These are phyloP conservation scores for Haemoproteus tartakovskyi DNA, from an alignment of 169 alveolate species.

Conservation along the genomic window DNA sequence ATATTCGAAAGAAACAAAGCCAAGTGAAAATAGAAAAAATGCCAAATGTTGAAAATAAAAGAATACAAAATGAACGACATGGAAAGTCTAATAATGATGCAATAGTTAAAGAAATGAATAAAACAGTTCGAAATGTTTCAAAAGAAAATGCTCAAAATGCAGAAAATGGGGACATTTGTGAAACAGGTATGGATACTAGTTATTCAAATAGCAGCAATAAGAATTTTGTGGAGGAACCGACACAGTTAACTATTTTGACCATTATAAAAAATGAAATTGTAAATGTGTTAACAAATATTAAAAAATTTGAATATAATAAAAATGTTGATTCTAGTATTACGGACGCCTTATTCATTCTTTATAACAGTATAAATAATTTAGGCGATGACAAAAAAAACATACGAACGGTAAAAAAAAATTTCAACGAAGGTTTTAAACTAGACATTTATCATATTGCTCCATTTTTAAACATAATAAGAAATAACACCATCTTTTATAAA, in stretches of 20 bases:
- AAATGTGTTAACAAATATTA: constrained; percentile 55
- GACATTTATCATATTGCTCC: constrained; percentile 67
- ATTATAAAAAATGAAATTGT: constrained; percentile 65
- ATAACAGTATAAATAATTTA: constrained; percentile 58
- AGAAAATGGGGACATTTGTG: too few relatives aligned
- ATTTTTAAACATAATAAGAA: constrained; percentile 60
- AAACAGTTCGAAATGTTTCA: too few relatives aligned
- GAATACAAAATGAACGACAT: too few relatives aligned
- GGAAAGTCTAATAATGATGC: too few relatives aligned
- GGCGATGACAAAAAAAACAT: neutral
- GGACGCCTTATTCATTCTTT: constrained; percentile 58
- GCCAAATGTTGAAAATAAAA: too few relatives aligned
- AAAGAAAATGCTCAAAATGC: too few relatives aligned
- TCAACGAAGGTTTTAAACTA: constrained; percentile 19
- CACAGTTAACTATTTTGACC: constrained; percentile 46
- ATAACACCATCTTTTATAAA: constrained; percentile 54
- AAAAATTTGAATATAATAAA: constrained; percentile 56
- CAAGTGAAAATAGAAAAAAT: too few relatives aligned
- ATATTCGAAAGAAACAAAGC: too few relatives aligned
- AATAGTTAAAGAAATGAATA: neutral
- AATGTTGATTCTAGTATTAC: constrained; percentile 51
- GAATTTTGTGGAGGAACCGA: constrained; percentile 8
- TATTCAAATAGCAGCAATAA: too few relatives aligned
- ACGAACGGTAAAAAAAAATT: neutral
- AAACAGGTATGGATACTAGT: too few relatives aligned